Conservation (phyloP, 768 basidiomycete genomes). For the Pleurotus eryngii region DNA sequence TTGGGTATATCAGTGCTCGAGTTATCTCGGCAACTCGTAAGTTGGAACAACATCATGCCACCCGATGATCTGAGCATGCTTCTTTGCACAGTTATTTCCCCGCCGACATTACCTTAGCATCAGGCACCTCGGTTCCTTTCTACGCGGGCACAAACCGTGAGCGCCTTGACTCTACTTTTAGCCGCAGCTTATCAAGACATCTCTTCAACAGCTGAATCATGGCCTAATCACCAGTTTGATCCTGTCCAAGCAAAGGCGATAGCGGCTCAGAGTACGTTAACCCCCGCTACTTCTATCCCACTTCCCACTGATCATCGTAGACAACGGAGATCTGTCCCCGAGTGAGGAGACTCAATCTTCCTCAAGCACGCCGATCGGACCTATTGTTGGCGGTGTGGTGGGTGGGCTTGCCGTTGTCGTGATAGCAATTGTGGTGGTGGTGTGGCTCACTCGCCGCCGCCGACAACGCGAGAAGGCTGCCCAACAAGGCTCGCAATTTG, state of each 20-base stretch:
- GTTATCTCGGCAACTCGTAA: slow-evolving; percentile 3
- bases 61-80: background rate
- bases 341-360: background rate
- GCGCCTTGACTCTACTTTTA: background rate
- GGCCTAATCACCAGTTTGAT: slow-evolving; percentile 9
- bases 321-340: background rate
- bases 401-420: slow-evolving; percentile 1
- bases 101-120: slow-evolving; percentile 4
- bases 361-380: background rate
- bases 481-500: background rate
- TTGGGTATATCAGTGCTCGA: slow-evolving; percentile 2
- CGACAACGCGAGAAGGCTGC: slow-evolving; percentile 11
- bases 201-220: slow-evolving; percentile 1
- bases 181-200: background rate
- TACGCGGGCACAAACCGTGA: slow-evolving; percentile 9
- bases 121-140: slow-evolving; percentile 5
- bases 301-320: background rate
- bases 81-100: slow-evolving; percentile 5
- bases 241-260: background rate
- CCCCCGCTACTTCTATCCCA: background rate
- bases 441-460: slow-evolving; percentile 11
- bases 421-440: slow-evolving; percentile 7
- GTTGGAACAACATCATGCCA: background rate
- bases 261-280: slow-evolving; percentile 1
- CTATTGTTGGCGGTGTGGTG: slow-evolving; percentile 10